phyloP scores from a whole-genome alignment of 306 rosid species.

The Medicago arabica region DNA sequence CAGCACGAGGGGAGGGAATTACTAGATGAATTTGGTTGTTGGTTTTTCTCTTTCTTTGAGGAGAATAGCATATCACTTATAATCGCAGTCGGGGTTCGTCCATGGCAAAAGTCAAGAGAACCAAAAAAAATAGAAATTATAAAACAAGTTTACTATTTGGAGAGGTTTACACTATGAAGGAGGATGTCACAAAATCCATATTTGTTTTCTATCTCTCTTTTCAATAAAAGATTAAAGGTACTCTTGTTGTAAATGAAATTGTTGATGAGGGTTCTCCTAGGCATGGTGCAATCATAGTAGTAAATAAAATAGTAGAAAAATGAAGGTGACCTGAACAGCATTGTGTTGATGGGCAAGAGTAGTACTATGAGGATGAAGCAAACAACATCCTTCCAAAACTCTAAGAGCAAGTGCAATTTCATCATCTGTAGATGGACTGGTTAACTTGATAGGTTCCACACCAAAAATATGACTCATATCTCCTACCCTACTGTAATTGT shows the following conservation, averaged over 20 bases:
- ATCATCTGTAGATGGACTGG: constrained; percentile 74
- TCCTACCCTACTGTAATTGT: constrained; percentile 48
- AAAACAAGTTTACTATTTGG: background rate
- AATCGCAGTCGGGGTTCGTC: background rate
- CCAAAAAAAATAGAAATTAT: background rate
- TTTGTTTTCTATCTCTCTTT: constrained; percentile 15
- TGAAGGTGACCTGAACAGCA: constrained; percentile 57
- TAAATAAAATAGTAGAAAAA: background rate
- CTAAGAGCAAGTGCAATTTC: constrained; percentile 70
- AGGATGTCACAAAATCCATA: background rate
- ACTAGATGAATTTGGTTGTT: background rate
- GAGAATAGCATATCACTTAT: background rate
- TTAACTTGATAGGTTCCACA: constrained; percentile 70
- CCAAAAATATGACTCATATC: constrained; percentile 78
- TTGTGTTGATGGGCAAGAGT: constrained; percentile 67
- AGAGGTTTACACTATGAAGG: background rate
- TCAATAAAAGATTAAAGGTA: background rate
- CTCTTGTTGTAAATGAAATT: too few species aligned
- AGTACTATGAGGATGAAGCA: constrained; percentile 66
- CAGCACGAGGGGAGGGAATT: constrained; percentile 44
- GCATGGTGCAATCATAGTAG: too few species aligned
- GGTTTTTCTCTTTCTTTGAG: background rate
- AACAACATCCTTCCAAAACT: constrained; percentile 78
- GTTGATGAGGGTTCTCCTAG: too few species aligned
- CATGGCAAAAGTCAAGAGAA: background rate